Base-by-base conservation (phyloP, 176 grass and related monocot genomes). In the Alopecurus myosuroides region DNA sequence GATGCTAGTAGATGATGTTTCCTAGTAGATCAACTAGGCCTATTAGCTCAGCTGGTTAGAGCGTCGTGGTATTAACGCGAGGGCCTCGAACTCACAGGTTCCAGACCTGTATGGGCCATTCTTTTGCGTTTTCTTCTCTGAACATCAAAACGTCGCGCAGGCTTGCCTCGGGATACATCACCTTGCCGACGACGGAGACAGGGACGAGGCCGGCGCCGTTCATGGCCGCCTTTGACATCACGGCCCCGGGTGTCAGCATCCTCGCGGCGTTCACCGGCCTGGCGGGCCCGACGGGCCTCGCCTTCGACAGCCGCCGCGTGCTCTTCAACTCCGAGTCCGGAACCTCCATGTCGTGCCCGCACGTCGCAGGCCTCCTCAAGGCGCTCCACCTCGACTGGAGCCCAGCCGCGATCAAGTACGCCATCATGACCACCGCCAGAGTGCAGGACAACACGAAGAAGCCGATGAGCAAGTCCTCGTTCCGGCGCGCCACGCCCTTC, bases 41-140 rank as follows among this genome's bases (percentile, higher is more conserved):
- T 90, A 94, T 94, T 97, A 89, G 90, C 94, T 97, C 86, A 97
- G 94, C 68, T 94, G 90, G 94, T 94, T 97, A 97, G 88, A 94
- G 88, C 90, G 88, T 92, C 87, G 87, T 94, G 90, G 90, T 98
- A 98, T 94, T 98, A 94, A 94, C 90, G 90, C 82, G 93, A 95
- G 95, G 90, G 91, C n/a, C n/a, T n/a, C n/a, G n/a, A n/a, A n/a
- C n/a, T 95, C 87, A 84, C 87, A 94, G 92, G 90, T 94, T 93
- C 85, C 84, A 97, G 52, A 94, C 90, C 92, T 97, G 90, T 88
- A 94, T 97, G 77, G 90, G 88, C 92, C 92, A 97, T 9, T 0
- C 2, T 29, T 58, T 80, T 66, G n/a, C 22, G 6, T 7, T 25
- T 45, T 74, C 8, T 7, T 20, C 0, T 11, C 17, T 82, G 41